These are phyloP conservation scores for Cornus suecica DNA, from an alignment of 148 eudicot species.

Conservation along the genomic window DNA sequence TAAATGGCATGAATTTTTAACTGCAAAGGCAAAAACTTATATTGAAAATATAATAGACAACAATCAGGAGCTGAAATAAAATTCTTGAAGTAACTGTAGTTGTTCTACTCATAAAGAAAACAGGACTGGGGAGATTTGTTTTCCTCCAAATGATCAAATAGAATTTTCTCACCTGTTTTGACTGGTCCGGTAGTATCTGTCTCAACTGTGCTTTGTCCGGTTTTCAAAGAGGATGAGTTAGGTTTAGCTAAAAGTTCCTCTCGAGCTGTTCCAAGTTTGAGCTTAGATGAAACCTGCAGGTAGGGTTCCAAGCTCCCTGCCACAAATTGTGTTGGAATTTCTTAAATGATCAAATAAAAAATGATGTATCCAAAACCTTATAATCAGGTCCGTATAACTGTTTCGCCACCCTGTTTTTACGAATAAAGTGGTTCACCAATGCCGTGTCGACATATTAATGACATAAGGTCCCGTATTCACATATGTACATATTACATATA, in stretches of 20 bases:
- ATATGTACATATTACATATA: not conserved
- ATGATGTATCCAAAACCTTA: not conserved
- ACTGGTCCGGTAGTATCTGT: conserved; percentile 46
- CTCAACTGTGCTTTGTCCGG: conserved; percentile 35
- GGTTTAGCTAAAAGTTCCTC: conserved; percentile 55
- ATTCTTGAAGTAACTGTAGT: no score
- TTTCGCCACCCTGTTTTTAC: not conserved
- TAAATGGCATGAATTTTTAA: not conserved
- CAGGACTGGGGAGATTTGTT: no score
- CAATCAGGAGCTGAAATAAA: not conserved
- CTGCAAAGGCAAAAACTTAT: not conserved
- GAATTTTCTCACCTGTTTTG: conserved; percentile 55
- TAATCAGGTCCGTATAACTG: not conserved
- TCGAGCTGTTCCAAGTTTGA: conserved; percentile 62
- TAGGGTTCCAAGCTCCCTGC: conserved; percentile 73
- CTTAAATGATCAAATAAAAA: not conserved
- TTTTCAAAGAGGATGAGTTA: conserved; percentile 35
- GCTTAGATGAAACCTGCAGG: conserved; percentile 71
- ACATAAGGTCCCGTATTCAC: not conserved
- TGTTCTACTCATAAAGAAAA: no score
- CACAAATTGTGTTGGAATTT: conserved; percentile 8
- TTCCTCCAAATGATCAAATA: no score
- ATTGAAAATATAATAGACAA: not conserved
- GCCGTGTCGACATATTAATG: not conserved
- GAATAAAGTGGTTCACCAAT: not conserved